A percentile compares a stretch with the other conserved stretches of the same genome.
These are phyloP conservation scores for Cladophialophora chaetospira DNA, from an alignment of 2,329 filamentous ascomycete species.

Conservation along the genomic window DNA sequence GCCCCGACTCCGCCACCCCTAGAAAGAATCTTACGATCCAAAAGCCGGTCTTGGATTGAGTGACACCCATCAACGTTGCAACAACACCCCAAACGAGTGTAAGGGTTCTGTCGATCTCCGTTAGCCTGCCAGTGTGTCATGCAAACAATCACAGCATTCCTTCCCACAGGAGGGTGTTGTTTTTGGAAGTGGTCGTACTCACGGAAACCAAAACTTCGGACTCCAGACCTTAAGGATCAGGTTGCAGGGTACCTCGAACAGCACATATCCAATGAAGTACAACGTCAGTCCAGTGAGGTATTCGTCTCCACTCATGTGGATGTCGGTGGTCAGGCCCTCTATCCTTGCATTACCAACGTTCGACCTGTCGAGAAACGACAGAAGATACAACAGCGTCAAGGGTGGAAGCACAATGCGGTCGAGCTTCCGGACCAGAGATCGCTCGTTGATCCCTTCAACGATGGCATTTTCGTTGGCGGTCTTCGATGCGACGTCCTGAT, in stretches of 20 bases:
- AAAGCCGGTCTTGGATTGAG: conserved; percentile 36
- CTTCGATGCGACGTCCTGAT: not conserved
- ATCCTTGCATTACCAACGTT: conserved; percentile 47
- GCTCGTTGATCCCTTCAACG: conserved; percentile 40
- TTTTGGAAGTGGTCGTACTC: no score
- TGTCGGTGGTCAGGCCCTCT: conserved; percentile 42
- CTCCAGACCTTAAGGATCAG: conserved; percentile 27
- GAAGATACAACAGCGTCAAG: conserved; percentile 47
- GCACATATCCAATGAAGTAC: conserved; percentile 30
- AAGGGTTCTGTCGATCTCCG: no score
- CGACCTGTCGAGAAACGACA: conserved; percentile 48
- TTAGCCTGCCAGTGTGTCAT: no score
- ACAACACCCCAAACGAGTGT: conserved; percentile 50
- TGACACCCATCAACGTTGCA: conserved; percentile 54
- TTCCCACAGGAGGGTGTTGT: no score
- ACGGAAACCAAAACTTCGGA: conserved; percentile 24
- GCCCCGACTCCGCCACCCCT: conserved; percentile 41
- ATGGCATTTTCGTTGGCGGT: not conserved
- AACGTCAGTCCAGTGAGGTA: conserved; percentile 24
- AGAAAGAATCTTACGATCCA: conserved; percentile 41
- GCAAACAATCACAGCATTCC: no score
- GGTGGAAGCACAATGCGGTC: conserved; percentile 48
- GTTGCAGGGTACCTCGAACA: conserved; percentile 45
- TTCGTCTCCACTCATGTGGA: conserved; percentile 37
- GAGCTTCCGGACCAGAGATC: conserved; percentile 46